Evolutionary conservation across 768 basidiomycete species (phyloP).

Genomic region (Termitomyces sp.): DNA sequence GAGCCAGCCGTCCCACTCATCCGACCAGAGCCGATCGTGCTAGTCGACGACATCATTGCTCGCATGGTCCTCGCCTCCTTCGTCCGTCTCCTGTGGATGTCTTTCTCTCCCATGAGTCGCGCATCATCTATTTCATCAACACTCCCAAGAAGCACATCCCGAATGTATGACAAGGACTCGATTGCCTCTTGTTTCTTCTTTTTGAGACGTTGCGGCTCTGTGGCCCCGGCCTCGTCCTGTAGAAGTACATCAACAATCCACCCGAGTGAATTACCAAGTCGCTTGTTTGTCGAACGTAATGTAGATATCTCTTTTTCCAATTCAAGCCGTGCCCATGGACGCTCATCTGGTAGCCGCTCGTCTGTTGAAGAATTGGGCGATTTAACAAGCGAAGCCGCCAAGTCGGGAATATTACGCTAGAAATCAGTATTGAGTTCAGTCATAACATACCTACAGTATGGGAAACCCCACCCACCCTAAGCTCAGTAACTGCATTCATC

Average conservation of each 20-base stretch:
- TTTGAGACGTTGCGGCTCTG: slow-evolving; percentile 33
- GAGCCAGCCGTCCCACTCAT: slow-evolving; percentile 6
- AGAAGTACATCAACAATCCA: slow-evolving; percentile 74
- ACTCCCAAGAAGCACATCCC: slow-evolving; percentile 62
- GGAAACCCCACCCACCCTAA: slow-evolving; percentile 55
- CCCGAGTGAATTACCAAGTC: slow-evolving; percentile 61
- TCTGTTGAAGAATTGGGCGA: slow-evolving; percentile 47
- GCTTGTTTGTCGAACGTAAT: slow-evolving; percentile 52
- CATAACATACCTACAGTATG: neutral
- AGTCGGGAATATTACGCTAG: slow-evolving; percentile 82
- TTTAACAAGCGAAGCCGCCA: slow-evolving; percentile 63
- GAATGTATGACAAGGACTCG: slow-evolving; percentile 71
- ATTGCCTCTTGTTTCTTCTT: slow-evolving; percentile 58
- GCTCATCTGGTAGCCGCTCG: slow-evolving; percentile 51
- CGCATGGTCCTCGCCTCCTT: slow-evolving; percentile 6
- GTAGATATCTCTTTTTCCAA: slow-evolving; percentile 59
- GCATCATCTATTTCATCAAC: slow-evolving; percentile 57
- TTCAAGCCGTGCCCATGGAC: slow-evolving; percentile 64
- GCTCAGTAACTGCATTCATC: slow-evolving; percentile 73
- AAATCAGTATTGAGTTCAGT: neutral
- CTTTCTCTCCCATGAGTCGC: slow-evolving; percentile 55
- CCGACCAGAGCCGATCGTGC: slow-evolving; percentile 8
- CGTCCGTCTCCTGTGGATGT: slow-evolving; percentile 14
- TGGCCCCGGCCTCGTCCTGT: slow-evolving; percentile 43
- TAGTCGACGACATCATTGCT: slow-evolving; percentile 8